These are phyloP conservation scores for Rubroshorea leprosula DNA, from an alignment of 345 rosid species.

Conservation along the genomic window DNA sequence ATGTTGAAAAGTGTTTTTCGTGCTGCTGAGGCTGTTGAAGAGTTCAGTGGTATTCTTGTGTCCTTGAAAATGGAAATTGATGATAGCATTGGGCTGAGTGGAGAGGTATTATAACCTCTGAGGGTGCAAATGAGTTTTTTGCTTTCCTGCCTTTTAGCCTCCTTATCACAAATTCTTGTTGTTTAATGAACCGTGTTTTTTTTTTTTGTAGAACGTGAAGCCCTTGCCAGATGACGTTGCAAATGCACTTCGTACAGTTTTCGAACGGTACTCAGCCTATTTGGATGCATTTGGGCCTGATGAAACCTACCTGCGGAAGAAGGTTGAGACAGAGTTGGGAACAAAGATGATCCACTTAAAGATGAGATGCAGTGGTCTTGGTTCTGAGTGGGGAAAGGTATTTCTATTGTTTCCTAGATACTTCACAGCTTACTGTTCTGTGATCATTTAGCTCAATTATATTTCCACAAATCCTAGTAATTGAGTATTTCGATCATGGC, in stretches of 20 bases:
- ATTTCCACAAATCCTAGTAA: neutral
- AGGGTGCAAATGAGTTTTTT: neutral
- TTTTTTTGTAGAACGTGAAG: conserved; percentile 56
- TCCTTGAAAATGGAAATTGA: conserved; percentile 83
- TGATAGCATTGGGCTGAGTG: conserved; percentile 76
- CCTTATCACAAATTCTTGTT: neutral
- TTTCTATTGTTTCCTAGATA: neutral
- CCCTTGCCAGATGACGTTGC: conserved; percentile 47
- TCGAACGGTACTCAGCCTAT: conserved; percentile 57
- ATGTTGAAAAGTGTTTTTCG: conserved; percentile 53
- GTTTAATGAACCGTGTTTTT: conserved; percentile 12
- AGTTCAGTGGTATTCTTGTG: conserved; percentile 62
- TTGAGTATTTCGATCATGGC: neutral
- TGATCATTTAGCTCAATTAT: neutral
- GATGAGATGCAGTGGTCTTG: conserved; percentile 93
- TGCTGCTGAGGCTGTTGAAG: conserved; percentile 90
- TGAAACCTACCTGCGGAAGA: conserved; percentile 71
- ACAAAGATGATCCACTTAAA: conserved; percentile 91
- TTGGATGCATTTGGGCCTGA: conserved; percentile 71
- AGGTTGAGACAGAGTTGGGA: conserved; percentile 90
- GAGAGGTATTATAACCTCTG: conserved; percentile 55
- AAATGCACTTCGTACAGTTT: conserved; percentile 49
- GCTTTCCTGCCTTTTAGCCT: neutral
- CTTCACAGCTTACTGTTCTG: neutral
- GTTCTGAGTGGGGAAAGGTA: conserved; percentile 95